A percentile compares a stretch with the other conserved stretches of the same genome.
Conservation (phyloP, 805 yeast genomes). For the Yarrowia porcina region DNA sequence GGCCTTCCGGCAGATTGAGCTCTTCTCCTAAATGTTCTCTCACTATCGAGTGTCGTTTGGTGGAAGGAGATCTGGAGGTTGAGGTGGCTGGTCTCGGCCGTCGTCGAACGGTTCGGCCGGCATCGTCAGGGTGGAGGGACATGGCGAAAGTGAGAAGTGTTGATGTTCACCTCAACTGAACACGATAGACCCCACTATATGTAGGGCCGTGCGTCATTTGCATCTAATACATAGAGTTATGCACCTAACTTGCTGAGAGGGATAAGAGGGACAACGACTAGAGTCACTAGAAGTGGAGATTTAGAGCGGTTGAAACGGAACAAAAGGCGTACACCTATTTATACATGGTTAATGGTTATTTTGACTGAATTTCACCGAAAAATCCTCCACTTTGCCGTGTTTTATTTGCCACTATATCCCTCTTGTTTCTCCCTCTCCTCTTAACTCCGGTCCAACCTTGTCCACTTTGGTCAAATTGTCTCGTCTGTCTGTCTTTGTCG, state of each 20-base stretch:
- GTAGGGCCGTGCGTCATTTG: conserved; percentile 19
- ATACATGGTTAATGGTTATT: too few species aligned
- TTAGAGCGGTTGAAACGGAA: too few species aligned
- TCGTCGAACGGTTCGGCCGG: not conserved
- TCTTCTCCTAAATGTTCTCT: conserved; percentile 17
- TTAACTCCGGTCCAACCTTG: too few species aligned
- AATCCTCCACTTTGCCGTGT: too few species aligned
- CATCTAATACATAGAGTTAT: not conserved
- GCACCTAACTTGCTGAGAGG: not conserved
- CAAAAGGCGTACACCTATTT: too few species aligned
- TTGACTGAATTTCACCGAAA: too few species aligned
- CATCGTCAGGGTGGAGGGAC: not conserved
- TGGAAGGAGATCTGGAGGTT: conserved; percentile 11
- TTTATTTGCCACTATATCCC: too few species aligned
- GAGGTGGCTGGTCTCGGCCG: not conserved
- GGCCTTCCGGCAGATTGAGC: not conserved
- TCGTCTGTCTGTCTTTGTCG: too few species aligned
- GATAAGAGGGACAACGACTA: not conserved
- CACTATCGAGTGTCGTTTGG: conserved; percentile 7
- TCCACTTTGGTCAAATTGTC: too few species aligned
- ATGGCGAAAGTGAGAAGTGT: not conserved
- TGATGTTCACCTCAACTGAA: not conserved
- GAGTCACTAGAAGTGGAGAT: too few species aligned
- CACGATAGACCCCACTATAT: conserved; percentile 14
- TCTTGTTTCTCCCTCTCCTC: too few species aligned